Percentiles rank a stretch among this genome's conserved stretches.
Conservation (phyloP, 805 yeast species). For the Spathaspora sp. region DNA sequence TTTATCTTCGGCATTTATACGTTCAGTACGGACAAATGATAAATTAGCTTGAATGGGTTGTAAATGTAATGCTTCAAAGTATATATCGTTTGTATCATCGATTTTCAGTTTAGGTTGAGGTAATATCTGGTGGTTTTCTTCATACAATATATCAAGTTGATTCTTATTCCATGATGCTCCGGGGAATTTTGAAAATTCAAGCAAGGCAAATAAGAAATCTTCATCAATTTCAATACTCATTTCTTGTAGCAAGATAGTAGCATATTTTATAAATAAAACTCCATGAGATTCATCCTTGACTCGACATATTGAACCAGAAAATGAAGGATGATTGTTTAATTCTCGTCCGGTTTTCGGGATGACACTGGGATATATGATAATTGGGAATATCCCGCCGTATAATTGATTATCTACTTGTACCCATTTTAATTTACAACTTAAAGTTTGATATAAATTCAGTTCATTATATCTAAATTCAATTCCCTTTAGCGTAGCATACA, state of each 20-base stretch:
- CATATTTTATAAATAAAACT: slow-evolving; percentile 83
- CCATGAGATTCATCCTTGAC: slow-evolving; percentile 91
- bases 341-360: slow-evolving; percentile 82
- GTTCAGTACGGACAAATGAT: slow-evolving; percentile 87
- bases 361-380: slow-evolving; percentile 83
- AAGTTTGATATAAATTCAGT: slow-evolving; percentile 77
- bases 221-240: slow-evolving; percentile 92
- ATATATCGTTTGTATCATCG: slow-evolving; percentile 65
- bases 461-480: slow-evolving; percentile 77
- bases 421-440: slow-evolving; percentile 86
- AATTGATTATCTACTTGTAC: slow-evolving; percentile 90
- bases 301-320: slow-evolving; percentile 79
- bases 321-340: slow-evolving; percentile 83
- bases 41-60: slow-evolving; percentile 89
- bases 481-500: slow-evolving; percentile 81
- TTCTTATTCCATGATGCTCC: slow-evolving; percentile 71
- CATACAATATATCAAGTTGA: slow-evolving; percentile 52
- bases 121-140: slow-evolving; percentile 48
- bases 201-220: slow-evolving; percentile 77
- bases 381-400: slow-evolving; percentile 85
- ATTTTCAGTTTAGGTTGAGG: slow-evolving; percentile 62
- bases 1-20: slow-evolving; percentile 64
- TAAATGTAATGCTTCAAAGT: slow-evolving; percentile 87
- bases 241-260: slow-evolving; percentile 85
- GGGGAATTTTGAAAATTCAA: slow-evolving; percentile 78